Base-by-base conservation (phyloP, 2,329 filamentous ascomycete species). In the Chrysoporthe puriensis region DNA sequence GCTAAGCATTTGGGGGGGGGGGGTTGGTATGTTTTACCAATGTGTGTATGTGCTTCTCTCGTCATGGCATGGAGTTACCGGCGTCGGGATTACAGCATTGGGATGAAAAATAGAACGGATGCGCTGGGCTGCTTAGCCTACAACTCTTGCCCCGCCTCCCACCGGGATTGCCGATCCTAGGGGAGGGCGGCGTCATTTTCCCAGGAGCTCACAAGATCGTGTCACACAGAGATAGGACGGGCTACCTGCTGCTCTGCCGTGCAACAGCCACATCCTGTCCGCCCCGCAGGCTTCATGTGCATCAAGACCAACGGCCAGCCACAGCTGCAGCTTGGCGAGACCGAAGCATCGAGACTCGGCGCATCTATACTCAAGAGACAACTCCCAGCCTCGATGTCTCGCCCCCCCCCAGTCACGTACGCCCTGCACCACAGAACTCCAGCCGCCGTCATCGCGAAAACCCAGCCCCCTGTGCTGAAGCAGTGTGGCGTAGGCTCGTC, bases 21-120 rank as follows among this genome's bases (percentile, higher is more conserved):
- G 16, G 14, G 18, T 34, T 34, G 2, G 1, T 13, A 11, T 36
- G 36, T 18, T 40, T 11, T 13, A 21, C 21, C n/a, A 3, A 48
- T 13, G 21, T 11, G 13, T 21, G n/a, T 26, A 52, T 26, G 48
- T 52, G 21, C 48, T 52, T 52, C 21, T 56, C 4, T 57, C 16
- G 7, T 40, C 34, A 57, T 40, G 61, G 61, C 48, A 18, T 54
- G 61, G 61, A 42, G 61, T 54, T 54, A 26, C 18, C 46, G 61
- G 61, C 18, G 34, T 63, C 50, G 7, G 61, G 13, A 8, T 26
- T 54, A 40, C 34, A 57, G 14, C 13, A 40, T 57, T n/a, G 2
- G 16, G 32, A n/a, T 54, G 50, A 54, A 34, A 34, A 18, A 36
- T 14, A 57, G 32, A 57, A 40, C 18, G 34, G 18, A 57, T 40